A percentile compares a stretch with the other conserved stretches of the same genome.
These are phyloP conservation scores for Sodiomyces alkalinus DNA, from an alignment of 2,329 filamentous ascomycete genomes.

Conservation along the genomic window DNA sequence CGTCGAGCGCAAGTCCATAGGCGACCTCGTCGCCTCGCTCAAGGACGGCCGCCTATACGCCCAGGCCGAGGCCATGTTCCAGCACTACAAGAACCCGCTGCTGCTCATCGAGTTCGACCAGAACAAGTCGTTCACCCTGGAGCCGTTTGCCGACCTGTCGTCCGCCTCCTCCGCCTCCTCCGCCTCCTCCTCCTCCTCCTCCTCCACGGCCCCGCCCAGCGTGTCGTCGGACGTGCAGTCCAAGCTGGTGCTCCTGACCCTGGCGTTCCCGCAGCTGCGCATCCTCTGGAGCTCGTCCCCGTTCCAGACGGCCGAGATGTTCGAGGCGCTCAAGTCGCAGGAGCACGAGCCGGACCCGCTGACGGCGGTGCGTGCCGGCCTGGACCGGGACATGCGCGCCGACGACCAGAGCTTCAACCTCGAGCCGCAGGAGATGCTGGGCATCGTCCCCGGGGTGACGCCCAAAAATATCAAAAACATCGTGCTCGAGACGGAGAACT, in stretches of 20 bases:
- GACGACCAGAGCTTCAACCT: conserved; percentile 65
- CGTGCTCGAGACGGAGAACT: conserved; percentile 56
- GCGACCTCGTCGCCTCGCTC: conserved; percentile 83
- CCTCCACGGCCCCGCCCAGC: conserved; percentile 44
- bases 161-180: conserved; percentile 48
- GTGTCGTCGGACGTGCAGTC: conserved; percentile 65
- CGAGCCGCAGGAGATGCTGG: conserved; percentile 81
- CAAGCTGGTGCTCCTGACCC: conserved; percentile 80
- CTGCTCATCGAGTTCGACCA: conserved; percentile 96
- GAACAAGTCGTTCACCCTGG: conserved; percentile 92
- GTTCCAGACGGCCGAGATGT: conserved; percentile 95
- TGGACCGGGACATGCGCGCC: conserved; percentile 47
- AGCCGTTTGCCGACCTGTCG: conserved; percentile 55
- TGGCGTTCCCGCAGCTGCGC: conserved; percentile 78
- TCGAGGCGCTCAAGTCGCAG: conserved; percentile 80
- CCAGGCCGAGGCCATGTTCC: conserved; percentile 87
- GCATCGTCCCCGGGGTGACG: conserved; percentile 70
- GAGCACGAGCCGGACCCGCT: conserved; percentile 84
- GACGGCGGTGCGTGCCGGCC: conserved; percentile 66
- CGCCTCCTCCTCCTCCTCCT: conserved; percentile 42
- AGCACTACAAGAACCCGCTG: conserved; percentile 80
- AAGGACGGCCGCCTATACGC: conserved; percentile 82
- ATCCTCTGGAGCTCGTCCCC: conserved; percentile 91
- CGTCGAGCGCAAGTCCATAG: conserved; percentile 86
- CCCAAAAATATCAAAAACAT: conserved; percentile 62